Base-by-base conservation (phyloP, 768 basidiomycete species). In the Amanita fuliginea region DNA sequence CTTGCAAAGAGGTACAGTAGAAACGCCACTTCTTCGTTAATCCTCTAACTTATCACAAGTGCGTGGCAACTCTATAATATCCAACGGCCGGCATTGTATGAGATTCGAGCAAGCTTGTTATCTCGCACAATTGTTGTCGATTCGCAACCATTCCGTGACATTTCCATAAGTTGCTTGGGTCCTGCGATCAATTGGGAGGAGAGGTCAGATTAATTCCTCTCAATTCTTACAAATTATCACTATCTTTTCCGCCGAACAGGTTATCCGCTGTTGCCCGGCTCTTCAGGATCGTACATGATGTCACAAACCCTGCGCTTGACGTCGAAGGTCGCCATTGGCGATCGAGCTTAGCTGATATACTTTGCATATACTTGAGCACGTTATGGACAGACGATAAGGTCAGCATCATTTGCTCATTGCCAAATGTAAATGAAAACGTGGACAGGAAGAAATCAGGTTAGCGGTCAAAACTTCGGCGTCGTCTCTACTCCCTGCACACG, bases 291-390 rank as follows among this genome's bases (percentile, higher is more conserved):
- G 64, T 86, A 18, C 62, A 82, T 30, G 84, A 87, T 55, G 70
- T 82, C 6, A 82, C 75, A 8, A 81, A 74, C 53, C 77, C 80
- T 0, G 68, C 72, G 0, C 83, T 86, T 57, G 59, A 64, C 30
- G 70, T 83, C 3, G 80, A 82, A 53, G 81, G 75, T 47, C 70
- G 79, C 13, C 81, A 83, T 59, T 86, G 84, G 83, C 72, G 77
- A 14, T 72, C 78, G 2, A 78, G 73, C 47, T 70, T 86, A 13
- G 67, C 71, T 9, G 73, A 75, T 37, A 64, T 86, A 45, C 82
- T 86, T 56, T 67, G 68, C 39, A 64, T 63, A 28, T 87, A 76
- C 62, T 86, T 88, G 58, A 67, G 68, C 10, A 60, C 77, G 2
- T 53, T 84, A 43, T 87, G 86, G 85, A 57, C 64, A 8, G 85